A percentile compares a stretch with the other conserved stretches of the same genome.
These are phyloP conservation scores for Ogataea populi-albae DNA, from an alignment of 805 yeast genomes.

Conservation along the genomic window DNA sequence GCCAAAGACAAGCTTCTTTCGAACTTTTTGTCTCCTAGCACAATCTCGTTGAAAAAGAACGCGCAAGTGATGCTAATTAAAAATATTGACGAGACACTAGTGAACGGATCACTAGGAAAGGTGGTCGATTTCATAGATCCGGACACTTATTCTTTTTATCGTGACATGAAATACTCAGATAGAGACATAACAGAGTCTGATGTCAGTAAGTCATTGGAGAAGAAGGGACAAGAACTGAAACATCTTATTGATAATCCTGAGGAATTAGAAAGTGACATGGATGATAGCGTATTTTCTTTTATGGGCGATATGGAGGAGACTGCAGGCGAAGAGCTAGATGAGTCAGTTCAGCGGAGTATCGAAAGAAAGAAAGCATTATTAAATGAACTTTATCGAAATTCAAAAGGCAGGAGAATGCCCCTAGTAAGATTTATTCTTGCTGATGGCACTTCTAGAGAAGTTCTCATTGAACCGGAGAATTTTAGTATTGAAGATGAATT, in stretches of 20 bases:
- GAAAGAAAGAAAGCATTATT: constrained; percentile 48
- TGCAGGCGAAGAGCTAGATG: constrained; percentile 12
- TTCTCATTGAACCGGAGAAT: constrained; percentile 74
- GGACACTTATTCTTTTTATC: constrained; percentile 44
- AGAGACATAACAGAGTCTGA: constrained; percentile 19
- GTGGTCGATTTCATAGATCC: constrained; percentile 48
- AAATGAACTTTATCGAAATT: constrained; percentile 40
- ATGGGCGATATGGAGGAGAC: constrained; percentile 25
- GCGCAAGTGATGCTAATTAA: constrained; percentile 85
- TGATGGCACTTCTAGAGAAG: constrained; percentile 71
- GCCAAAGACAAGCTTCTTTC: constrained; percentile 44
- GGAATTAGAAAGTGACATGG: constrained; percentile 29
- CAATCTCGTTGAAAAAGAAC: constrained; percentile 56
- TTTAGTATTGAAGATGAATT: constrained; percentile 79
- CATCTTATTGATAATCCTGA: constrained; percentile 19
- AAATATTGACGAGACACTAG: constrained; percentile 67
- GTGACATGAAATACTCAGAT: constrained; percentile 19
- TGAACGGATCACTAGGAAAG: constrained; percentile 75
- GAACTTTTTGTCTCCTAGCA: constrained; percentile 61
- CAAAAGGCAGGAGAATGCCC: constrained; percentile 57
- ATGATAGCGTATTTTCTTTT: constrained; percentile 51
- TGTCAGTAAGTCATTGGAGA: constrained; percentile 15
- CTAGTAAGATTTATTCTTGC: constrained; percentile 72
- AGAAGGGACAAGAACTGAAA: constrained; percentile 17
- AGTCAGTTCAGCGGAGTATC: constrained; percentile 30